Percentiles rank a stretch among this genome's conserved stretches.
These are phyloP conservation scores for Vicia sativa DNA, from an alignment of 306 rosid species.

Conservation along the genomic window DNA sequence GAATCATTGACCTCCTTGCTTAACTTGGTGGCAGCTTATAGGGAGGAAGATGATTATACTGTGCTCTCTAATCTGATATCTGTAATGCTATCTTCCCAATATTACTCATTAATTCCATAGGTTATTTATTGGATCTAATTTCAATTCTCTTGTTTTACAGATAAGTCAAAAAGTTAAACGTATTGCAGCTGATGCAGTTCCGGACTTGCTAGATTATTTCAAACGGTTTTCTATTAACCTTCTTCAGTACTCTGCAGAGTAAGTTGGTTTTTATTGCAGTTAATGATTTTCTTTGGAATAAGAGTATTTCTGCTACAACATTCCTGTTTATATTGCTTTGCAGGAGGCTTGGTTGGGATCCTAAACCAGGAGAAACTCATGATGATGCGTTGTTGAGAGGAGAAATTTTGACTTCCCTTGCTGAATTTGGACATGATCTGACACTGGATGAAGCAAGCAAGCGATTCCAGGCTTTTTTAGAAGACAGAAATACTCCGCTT, in stretches of 20 bases:
- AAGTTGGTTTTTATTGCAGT: constrained; percentile 43
- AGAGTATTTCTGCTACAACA: constrained; percentile 15
- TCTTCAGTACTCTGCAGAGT: constrained; percentile 81
- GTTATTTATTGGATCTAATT: constrained; percentile 40
- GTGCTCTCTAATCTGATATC: constrained; percentile 79
- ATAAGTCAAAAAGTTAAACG: constrained; percentile 55
- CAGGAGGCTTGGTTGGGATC: constrained; percentile 97
- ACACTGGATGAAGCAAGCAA: constrained; percentile 79
- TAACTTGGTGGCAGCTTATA: constrained; percentile 78
- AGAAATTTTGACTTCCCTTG: constrained; percentile 81
- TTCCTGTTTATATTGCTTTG: constrained; percentile 37
- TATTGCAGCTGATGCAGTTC: constrained; percentile 82
- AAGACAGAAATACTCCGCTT: constrained; percentile 75
- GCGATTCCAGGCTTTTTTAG: constrained; percentile 74
- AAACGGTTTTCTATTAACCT: constrained; percentile 60
- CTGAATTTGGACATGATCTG: constrained; percentile 67
- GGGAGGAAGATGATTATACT: constrained; percentile 78
- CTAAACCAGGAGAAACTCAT: constrained; percentile 61
- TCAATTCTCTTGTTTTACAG: constrained; percentile 48
- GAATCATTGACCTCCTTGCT: constrained; percentile 72
- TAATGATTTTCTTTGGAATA: constrained; percentile 9
- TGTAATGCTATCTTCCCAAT: constrained; percentile 52
- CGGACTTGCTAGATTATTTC: constrained; percentile 56
- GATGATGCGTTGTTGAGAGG: constrained; percentile 96
- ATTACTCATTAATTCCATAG: constrained; percentile 21